Conservation (phyloP, 2,329 filamentous ascomycete species). For the Microsporum audouinii region DNA sequence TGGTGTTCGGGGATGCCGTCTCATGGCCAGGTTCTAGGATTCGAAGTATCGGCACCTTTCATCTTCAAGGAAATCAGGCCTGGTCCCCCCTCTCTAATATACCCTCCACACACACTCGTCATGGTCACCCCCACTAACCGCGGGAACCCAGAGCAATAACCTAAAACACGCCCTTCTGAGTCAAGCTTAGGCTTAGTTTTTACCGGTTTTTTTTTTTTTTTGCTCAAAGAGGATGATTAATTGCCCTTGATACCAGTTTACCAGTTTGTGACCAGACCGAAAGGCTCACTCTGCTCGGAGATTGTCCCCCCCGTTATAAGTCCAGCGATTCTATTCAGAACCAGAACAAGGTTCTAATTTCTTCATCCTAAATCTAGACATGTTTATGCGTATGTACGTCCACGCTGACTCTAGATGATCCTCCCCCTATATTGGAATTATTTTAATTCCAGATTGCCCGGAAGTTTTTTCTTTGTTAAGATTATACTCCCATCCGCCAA, state of each 20-base stretch:
- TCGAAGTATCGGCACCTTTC: not conserved
- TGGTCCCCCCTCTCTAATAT: not conserved
- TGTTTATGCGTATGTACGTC: not conserved
- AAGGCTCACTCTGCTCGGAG: not conserved
- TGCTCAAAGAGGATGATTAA: not conserved
- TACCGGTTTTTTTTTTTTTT: not conserved
- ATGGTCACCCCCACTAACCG: not conserved
- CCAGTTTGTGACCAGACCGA: not conserved
- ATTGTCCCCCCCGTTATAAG: not conserved
- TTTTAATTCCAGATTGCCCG: not conserved
- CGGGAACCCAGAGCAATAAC: not conserved
- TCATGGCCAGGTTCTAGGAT: conserved; percentile 1
- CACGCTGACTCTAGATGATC: not conserved
- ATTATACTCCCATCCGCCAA: not conserved
- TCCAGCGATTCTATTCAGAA: conserved; percentile 2
- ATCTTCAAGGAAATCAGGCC: not conserved
- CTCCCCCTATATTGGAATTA: not conserved
- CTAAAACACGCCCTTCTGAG: not conserved
- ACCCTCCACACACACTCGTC: not conserved
- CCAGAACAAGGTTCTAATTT: conserved; percentile 4
- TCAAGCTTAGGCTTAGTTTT: not conserved
- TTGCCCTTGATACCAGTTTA: not conserved
- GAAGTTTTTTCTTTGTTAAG: not conserved
- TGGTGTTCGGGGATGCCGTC: not conserved
- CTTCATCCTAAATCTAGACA: not conserved